Percentiles rank a stretch among this genome's conserved stretches.
phyloP scores from a whole-genome alignment of 2,329 filamentous ascomycete genomes.

The Nigrospora oryzae region DNA sequence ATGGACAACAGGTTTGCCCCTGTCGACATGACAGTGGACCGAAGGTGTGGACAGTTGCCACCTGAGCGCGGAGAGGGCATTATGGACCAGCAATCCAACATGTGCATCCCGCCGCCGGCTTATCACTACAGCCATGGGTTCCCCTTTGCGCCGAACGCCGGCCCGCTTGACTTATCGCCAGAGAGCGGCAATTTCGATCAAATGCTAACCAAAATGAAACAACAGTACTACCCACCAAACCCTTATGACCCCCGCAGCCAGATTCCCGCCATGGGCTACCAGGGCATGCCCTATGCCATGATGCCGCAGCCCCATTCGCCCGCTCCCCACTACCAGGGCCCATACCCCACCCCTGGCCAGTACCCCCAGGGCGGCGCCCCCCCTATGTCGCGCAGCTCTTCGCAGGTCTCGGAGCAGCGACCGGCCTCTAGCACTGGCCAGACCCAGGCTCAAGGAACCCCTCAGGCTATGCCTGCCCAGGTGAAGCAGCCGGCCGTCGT shows the following conservation, averaged over 20 bases:
- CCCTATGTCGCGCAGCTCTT: constrained; percentile 78
- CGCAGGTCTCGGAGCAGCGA: constrained; percentile 60
- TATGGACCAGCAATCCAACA: not conserved
- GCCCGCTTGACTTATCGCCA: constrained; percentile 51
- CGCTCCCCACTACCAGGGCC: constrained; percentile 35
- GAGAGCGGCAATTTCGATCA: constrained; percentile 64
- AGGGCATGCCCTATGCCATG: constrained; percentile 17
- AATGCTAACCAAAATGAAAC: constrained; percentile 61
- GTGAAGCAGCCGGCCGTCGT: constrained; percentile 33
- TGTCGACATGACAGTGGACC: constrained; percentile 5
- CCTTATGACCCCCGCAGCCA: constrained; percentile 38
- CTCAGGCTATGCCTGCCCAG: constrained; percentile 56
- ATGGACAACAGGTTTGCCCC: constrained; percentile 25
- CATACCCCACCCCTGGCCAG: constrained; percentile 31
- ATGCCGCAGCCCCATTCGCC: constrained; percentile 33
- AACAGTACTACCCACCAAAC: constrained; percentile 52
- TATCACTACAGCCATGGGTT: not conserved
- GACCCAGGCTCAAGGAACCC: constrained; percentile 47
- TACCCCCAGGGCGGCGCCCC: constrained; percentile 34
- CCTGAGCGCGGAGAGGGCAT: constrained; percentile 3
- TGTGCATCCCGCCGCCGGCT: not conserved
- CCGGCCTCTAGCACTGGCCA: constrained; percentile 59
- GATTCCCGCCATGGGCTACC: constrained; percentile 22
- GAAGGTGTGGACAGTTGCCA: constrained; percentile 3
- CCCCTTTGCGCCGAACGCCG: too few species aligned